phyloP scores from a whole-genome alignment of 148 eudicot genomes.

The Vaccinium myrtillus region DNA sequence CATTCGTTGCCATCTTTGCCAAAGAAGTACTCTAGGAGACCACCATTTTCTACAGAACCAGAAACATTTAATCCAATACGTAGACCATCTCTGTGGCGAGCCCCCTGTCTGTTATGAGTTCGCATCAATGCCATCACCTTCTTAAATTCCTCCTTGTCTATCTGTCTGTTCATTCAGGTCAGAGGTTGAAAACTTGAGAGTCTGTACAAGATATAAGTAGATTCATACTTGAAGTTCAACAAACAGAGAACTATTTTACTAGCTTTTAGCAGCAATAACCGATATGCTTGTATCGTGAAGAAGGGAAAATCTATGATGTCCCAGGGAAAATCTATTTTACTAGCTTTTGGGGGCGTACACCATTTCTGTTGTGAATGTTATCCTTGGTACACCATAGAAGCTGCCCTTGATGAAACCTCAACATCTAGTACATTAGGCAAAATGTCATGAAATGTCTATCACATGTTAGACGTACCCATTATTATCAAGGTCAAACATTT shows the following conservation, averaged over 20 bases:
- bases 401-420: neutral
- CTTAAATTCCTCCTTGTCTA: conserved; percentile 82
- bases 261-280: neutral
- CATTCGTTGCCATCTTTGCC: conserved; percentile 77
- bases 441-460: neutral
- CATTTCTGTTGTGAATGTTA: neutral
- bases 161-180: conserved; percentile 37
- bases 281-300: neutral
- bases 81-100: conserved; percentile 63
- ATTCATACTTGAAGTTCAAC: neutral
- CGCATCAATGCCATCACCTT: conserved; percentile 91
- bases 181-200: neutral
- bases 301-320: neutral
- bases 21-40: conserved; percentile 74
- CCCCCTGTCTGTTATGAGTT: conserved; percentile 66
- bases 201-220: neutral
- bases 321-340: neutral
- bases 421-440: neutral
- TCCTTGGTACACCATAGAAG: neutral
- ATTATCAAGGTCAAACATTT: conserved; percentile 63
- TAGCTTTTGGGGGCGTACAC: neutral
- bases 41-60: conserved; percentile 66
- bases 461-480: conserved; percentile 42
- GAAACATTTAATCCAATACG: conserved; percentile 59
- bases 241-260: neutral